Base-by-base conservation (phyloP, 257 asterid genomes). In the Salvia rosmarinus region DNA sequence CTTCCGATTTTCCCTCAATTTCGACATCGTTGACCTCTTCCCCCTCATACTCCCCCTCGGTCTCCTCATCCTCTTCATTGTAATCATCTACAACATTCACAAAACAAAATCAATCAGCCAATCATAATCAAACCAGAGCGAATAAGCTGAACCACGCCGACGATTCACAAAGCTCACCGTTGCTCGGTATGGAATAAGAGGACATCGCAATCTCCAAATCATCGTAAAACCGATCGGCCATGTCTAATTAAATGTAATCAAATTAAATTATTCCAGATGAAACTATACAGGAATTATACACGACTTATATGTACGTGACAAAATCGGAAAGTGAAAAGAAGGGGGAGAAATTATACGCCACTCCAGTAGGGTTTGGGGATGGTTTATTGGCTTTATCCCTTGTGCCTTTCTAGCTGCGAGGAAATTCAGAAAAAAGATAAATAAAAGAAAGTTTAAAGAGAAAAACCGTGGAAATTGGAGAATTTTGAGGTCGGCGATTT, bases 31-130 rank as follows among this genome's bases (percentile, higher is more conserved):
- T 85, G 61, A 84, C 89, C 40, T 85, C 88, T 9, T 81, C 90
- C 5, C 69, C 90, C 43, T 83, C 90, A n/a, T 83, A 79, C 20
- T 81, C 90, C 4, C 80, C 89, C 16, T 84, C 90, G 65, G 71
- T 83, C 34, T 77, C 91, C 64, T 82, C 96, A 37, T 69, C 90
- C 43, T 77, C 96, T 47, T 76, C 86, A 47, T 71, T 63, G 71
- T 75, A 68, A 69, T 74, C 82, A 74, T 80, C 96, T 82, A 74
- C 59, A 42, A 4, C 64, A 76, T 54, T 20, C 23, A 51, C 4
- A 37, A 23, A 62, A 11, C 2, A 9, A 66, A 5, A 16, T 13
- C 6, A 55, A 67, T 8, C 77, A 59, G 16, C 40, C 12, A 39
- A 39, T 39, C 23, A 64, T 11, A 5, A 34, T 17, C 23, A 49